These are phyloP conservation scores for Trypanosoma conorhini DNA, from an alignment of 208 protist genomes.

Conservation along the genomic window DNA sequence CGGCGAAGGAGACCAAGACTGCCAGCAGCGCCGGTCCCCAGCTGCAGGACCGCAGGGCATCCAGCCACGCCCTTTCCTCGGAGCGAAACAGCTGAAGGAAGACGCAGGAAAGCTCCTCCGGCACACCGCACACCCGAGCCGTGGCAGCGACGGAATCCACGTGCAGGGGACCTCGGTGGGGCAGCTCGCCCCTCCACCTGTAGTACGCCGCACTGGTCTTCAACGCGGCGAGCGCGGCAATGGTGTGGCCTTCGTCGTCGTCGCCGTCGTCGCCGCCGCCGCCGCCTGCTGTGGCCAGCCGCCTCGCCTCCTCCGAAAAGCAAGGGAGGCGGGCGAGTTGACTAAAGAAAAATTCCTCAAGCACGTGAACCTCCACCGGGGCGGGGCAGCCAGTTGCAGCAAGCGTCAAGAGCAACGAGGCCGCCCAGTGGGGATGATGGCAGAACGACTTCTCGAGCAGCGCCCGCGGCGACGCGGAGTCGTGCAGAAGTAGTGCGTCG, in stretches of 20 bases:
- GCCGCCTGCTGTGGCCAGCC: neutral
- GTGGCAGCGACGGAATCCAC: constrained; percentile 5
- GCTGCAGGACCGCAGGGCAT: constrained; percentile 6
- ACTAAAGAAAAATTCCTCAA: constrained; percentile 24
- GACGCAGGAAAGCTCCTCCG: constrained; percentile 1
- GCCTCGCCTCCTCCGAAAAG: constrained; percentile 6
- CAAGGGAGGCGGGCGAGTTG: constrained; percentile 16
- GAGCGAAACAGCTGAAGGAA: constrained; percentile 22
- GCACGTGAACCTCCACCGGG: constrained; percentile 7
- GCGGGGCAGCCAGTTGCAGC: constrained; percentile 13
- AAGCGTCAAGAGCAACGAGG: constrained; percentile 26
- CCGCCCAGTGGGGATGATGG: constrained; percentile 25
- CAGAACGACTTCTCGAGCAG: constrained; percentile 19
- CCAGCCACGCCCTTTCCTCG: constrained; percentile 11
- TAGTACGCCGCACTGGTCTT: constrained; percentile 22
- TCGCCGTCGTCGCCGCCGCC: neutral
- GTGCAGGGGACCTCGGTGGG: neutral
- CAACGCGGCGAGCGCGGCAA: constrained; percentile 16
- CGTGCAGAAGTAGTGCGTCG: constrained; percentile 10
- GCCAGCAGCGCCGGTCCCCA: constrained; percentile 27
- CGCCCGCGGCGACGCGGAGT: constrained; percentile 6
- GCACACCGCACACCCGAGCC: constrained; percentile 7
- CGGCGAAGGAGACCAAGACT: constrained; percentile 14
- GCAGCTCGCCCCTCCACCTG: constrained; percentile 19
- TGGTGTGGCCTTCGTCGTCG: constrained; percentile 4